Base-by-base conservation (phyloP, 371 early-diverging fungal genomes). In the Coemansia sp. region DNA sequence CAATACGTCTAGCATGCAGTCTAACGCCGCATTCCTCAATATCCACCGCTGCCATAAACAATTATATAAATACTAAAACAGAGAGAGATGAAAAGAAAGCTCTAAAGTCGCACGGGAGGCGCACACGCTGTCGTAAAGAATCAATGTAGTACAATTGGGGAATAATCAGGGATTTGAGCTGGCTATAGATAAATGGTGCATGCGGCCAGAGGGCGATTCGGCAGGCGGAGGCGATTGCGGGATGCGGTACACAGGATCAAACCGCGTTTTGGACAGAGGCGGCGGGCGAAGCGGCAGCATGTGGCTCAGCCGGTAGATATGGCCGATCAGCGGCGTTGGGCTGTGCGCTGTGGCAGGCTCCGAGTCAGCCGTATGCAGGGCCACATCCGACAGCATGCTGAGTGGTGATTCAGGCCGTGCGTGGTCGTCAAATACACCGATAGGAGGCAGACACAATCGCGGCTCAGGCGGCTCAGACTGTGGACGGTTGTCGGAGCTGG, bases 311-410 rank as follows among this genome's bases (percentile, higher is more conserved):
- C n/a, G 58, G 24, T 52, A 53, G 58, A 36, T 40, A 13, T 19
- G 26, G 15, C 19, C 23, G 26, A 32, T 24, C 6, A 12, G 32
- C 8, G 39, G 65, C 36, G 36, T 36, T 24, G 49, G 26, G 19
- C 41, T 49, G 17, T 32, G 39, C 9, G 19, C 19, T 36, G 11
- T 36, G 19, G 49, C 19, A 9, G 49, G 52, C 58, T 65, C 48
- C 23, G 40, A 15, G 12, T 62, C 19, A 19, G 49, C 49, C 19
- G 55, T 40, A 11, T 26, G 36, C 28, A 69, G 46, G 3, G 69
- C 69, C 7, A 63, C 64, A 19, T 69, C 58, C 1, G 69, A 69
- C 11, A 69, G 59, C 44, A 69, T 51, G 12, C 48, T 59, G 19
- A 69, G 54, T 23, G 69, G 69, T 8, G 69, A 69, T 2, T 48